Conservation (phyloP, 75 land plant species). For the Larix kaempferi region DNA sequence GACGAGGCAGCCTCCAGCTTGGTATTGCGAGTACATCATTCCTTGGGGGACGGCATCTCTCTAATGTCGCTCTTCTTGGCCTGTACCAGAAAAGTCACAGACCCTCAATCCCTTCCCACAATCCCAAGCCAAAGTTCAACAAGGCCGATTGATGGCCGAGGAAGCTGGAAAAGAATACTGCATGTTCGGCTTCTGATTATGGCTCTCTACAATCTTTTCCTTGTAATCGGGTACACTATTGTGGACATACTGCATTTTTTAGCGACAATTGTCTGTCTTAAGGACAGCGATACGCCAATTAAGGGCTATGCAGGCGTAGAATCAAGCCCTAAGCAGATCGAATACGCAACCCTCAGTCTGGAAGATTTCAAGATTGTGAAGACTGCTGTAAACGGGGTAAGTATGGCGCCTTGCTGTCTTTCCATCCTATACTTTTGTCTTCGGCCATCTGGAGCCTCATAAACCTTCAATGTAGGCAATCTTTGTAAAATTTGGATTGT, state of each 20-base stretch:
- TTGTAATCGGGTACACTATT: constrained; percentile 43
- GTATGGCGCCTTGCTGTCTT: not conserved
- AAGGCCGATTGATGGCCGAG: not conserved
- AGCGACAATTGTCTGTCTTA: constrained; percentile 35
- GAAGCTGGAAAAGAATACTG: too few species aligned
- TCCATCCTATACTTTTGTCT: not conserved
- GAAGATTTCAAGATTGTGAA: constrained; percentile 65
- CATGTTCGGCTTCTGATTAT: not conserved
- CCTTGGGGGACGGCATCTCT: constrained; percentile 84
- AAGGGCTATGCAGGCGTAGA: constrained; percentile 68
- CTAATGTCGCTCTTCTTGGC: constrained; percentile 85
- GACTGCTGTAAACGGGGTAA: constrained; percentile 49
- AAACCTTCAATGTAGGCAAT: not conserved
- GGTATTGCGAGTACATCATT: constrained; percentile 70
- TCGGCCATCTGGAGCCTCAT: not conserved
- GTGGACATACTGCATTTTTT: constrained; percentile 29
- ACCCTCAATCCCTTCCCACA: constrained; percentile 53
- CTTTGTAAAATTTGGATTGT: not conserved
- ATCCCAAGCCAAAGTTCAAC: constrained; percentile 16
- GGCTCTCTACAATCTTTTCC: constrained; percentile 8
- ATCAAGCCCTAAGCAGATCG: constrained; percentile 39
- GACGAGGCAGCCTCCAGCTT: constrained; percentile 12
- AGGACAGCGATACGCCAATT: constrained; percentile 58
- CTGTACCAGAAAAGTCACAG: constrained; percentile 44
- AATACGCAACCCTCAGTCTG: constrained; percentile 31